Conservation (phyloP, 2,329 filamentous ascomycete genomes). For the Alternaria panax region DNA sequence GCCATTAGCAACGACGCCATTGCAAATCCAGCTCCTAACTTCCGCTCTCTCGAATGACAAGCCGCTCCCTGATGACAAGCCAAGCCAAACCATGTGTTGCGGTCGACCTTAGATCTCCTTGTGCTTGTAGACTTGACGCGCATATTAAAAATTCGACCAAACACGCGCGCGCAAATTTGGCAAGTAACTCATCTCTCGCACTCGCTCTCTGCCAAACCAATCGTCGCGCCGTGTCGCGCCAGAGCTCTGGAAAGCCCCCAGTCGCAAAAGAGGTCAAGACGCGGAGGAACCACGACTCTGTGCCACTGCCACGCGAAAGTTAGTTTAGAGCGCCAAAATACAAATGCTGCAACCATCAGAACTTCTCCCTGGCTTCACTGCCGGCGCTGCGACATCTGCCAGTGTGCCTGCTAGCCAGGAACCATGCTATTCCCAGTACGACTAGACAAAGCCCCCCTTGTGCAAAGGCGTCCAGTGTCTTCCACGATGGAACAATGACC, state of each 20-base stretch:
- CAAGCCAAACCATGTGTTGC: not conserved
- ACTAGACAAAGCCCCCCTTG: constrained; percentile 4
- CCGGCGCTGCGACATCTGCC: not conserved
- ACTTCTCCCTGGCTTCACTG: not conserved
- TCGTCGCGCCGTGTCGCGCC: not conserved
- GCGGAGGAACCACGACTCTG: not conserved
- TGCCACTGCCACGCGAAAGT: not conserved
- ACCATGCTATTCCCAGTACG: not conserved
- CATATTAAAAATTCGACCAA: not conserved
- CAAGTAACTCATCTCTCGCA: constrained; percentile 1
- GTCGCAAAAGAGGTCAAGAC: not conserved
- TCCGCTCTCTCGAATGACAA: constrained; percentile 3
- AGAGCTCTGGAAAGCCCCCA: not conserved
- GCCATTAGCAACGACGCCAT: constrained; percentile 14
- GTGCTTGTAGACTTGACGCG: not conserved
- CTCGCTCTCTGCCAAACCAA: not conserved
- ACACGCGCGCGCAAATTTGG: not conserved
- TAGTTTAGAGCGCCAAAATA: not conserved
- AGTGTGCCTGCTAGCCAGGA: not conserved
- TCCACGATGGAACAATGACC: not conserved
- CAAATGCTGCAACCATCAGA: not conserved
- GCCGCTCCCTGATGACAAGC: constrained; percentile 2
- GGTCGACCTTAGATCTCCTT: not conserved
- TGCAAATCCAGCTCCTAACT: constrained; percentile 6
- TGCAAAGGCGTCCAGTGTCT: not conserved